Evolutionary conservation across 441 rosid genomes (phyloP).

Genomic region (Geranium incanum): DNA sequence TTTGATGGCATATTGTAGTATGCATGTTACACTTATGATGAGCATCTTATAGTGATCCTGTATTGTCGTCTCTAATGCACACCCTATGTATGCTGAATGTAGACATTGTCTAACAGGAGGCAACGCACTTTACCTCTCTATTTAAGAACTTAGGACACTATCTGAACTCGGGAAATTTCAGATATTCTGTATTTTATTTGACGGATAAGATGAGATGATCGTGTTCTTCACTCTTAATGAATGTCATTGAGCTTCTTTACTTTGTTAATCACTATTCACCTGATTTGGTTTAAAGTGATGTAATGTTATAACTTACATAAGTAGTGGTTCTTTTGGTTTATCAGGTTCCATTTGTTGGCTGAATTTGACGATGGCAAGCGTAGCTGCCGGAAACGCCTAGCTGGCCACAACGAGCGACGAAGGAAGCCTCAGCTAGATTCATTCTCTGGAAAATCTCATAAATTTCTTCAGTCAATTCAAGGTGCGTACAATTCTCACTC

Average conservation of each 20-base stretch:
- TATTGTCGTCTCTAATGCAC: not conserved
- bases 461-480: conserved; percentile 38
- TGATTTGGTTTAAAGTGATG: not conserved
- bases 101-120: not conserved
- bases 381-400: conserved; percentile 82
- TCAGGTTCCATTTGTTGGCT: conserved; percentile 78
- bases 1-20: not conserved
- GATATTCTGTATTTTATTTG: no score
- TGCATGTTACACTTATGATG: conserved; percentile 9
- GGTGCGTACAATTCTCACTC: conserved; percentile 28
- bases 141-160: no score
- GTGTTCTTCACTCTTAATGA: not conserved
- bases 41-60: not conserved
- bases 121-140: not conserved
- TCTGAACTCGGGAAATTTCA: no score
- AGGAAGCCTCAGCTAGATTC: conserved; percentile 56
- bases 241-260: not conserved
- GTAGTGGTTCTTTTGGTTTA: conserved; percentile 13
- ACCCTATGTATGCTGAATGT: no score
- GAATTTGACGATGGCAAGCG: conserved; percentile 89
- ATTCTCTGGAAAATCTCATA: conserved; percentile 36
- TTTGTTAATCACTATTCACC: not conserved
- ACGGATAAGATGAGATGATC: not conserved
- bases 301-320: conserved; percentile 2
- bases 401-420: conserved; percentile 80